Conservation (phyloP, 495 filamentous ascomycete species). For the Hyaloscypha hepaticicola region DNA sequence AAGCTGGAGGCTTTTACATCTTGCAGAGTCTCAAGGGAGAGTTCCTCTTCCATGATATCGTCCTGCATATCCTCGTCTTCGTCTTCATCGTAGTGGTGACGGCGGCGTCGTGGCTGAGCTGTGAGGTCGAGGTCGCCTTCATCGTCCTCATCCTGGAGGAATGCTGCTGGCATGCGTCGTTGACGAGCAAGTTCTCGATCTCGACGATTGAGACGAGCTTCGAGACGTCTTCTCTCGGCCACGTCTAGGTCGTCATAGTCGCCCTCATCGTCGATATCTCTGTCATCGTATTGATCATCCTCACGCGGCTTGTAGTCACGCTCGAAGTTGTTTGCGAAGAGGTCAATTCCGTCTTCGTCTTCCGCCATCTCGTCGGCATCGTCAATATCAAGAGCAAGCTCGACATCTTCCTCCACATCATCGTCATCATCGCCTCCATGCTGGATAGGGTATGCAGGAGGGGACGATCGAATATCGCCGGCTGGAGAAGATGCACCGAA, state of each 20-base stretch:
- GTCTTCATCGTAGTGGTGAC: slow-evolving; percentile 91
- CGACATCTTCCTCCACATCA: slow-evolving; percentile 66
- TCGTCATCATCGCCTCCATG: slow-evolving; percentile 68
- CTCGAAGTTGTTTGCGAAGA: slow-evolving; percentile 89
- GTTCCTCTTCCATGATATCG: slow-evolving; percentile 90
- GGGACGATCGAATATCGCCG: slow-evolving; percentile 45
- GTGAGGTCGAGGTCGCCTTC: slow-evolving; percentile 80
- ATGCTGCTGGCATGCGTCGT: slow-evolving; percentile 77
- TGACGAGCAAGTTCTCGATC: slow-evolving; percentile 76
- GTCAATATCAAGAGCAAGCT: slow-evolving; percentile 78
- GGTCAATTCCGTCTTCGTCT: slow-evolving; percentile 89
- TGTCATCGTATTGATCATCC: slow-evolving; percentile 65
- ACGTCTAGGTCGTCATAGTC: slow-evolving; percentile 74
- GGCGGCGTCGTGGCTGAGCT: slow-evolving; percentile 72
- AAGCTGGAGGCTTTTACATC: slow-evolving; percentile 93
- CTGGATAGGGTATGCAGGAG: slow-evolving; percentile 52
- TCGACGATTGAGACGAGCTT: slow-evolving; percentile 77
- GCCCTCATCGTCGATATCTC: slow-evolving; percentile 77
- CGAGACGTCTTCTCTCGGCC: slow-evolving; percentile 71
- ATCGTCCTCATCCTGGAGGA: slow-evolving; percentile 86
- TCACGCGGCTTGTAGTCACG: slow-evolving; percentile 69
- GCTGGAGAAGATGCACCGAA: slow-evolving; percentile 70
- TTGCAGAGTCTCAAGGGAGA: slow-evolving; percentile 84
- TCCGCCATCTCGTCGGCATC: slow-evolving; percentile 96
- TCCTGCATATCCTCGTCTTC: slow-evolving; percentile 87